Conservation (phyloP, 1,284 basidiomycete genomes). For the Irpex rosettiformis region DNA sequence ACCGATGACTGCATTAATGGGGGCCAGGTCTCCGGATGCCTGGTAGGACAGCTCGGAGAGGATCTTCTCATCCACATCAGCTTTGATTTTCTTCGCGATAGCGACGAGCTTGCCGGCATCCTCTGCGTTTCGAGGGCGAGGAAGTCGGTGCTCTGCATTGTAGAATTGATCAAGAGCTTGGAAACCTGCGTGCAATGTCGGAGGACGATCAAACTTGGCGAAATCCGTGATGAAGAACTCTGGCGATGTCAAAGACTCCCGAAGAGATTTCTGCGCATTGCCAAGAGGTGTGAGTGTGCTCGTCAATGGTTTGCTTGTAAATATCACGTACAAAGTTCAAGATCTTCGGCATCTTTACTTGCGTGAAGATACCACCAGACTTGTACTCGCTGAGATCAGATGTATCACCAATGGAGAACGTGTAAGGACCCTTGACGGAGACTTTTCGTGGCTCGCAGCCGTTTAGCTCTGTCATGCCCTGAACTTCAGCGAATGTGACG, state of each 20-base stretch:
- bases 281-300: not conserved
- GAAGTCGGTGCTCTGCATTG: slow-evolving; percentile 67
- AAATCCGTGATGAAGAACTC: slow-evolving; percentile 97
- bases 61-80: slow-evolving; percentile 78
- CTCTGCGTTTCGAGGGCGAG: slow-evolving; percentile 79
- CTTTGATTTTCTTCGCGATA: slow-evolving; percentile 77
- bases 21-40: slow-evolving; percentile 90
- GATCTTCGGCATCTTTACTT: slow-evolving; percentile 99
- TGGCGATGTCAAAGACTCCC: slow-evolving; percentile 80
- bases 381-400: slow-evolving; percentile 78
- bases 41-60: slow-evolving; percentile 89
- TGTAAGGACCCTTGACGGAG: slow-evolving; percentile 94
- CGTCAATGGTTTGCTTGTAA: no score
- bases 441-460: slow-evolving; percentile 90
- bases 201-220: slow-evolving; percentile 94
- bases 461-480: slow-evolving; percentile 93
- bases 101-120: slow-evolving; percentile 77
- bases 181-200: slow-evolving; percentile 91
- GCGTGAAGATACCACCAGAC: slow-evolving; percentile 92
- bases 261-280: slow-evolving; percentile 90
- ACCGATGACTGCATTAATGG: slow-evolving; percentile 92
- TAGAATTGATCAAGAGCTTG: slow-evolving; percentile 89
- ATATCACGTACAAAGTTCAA: slow-evolving; percentile 81
- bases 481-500: slow-evolving; percentile 96
- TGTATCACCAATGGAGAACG: slow-evolving; percentile 93